phyloP scores from a whole-genome alignment of 2,329 filamentous ascomycete genomes.

The Fusarium avenaceum region DNA sequence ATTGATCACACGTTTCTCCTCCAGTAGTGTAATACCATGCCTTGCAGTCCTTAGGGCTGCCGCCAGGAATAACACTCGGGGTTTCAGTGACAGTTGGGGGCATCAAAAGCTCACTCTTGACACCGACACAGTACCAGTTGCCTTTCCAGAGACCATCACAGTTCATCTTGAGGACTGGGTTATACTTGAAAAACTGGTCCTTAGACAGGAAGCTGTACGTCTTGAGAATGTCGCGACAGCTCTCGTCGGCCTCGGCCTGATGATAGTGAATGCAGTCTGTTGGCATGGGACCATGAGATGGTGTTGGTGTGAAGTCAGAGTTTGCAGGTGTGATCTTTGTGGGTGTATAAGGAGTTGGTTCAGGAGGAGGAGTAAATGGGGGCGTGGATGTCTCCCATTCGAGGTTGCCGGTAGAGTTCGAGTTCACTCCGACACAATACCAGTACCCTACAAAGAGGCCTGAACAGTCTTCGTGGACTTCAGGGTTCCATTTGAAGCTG shows the following conservation, averaged over 20 bases:
- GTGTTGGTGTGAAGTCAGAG: not conserved
- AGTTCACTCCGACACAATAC: too few species aligned
- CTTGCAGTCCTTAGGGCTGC: not conserved
- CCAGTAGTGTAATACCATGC: constrained; percentile 8
- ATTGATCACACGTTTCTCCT: not conserved
- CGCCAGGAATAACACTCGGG: not conserved
- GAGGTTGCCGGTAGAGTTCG: too few species aligned
- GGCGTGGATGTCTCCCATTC: too few species aligned
- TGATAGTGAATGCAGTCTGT: not conserved
- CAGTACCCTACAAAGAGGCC: too few species aligned
- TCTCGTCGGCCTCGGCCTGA: not conserved
- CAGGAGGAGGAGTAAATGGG: too few species aligned
- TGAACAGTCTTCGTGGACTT: too few species aligned
- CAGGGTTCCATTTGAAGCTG: too few species aligned
- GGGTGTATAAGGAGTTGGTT: too few species aligned
- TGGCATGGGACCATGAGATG: not conserved
- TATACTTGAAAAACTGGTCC: constrained; percentile 13
- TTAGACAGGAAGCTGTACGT: not conserved
- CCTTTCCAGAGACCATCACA: constrained; percentile 10
- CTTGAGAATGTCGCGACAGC: not conserved
- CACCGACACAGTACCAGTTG: constrained; percentile 2
- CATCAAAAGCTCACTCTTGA: not conserved
- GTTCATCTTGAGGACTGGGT: not conserved
- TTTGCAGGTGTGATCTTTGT: accelerated
- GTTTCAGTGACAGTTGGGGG: not conserved